Percentiles rank a stretch among this genome's conserved stretches.
Conservation (phyloP, 2,329 filamentous ascomycete genomes). For the Zasmidium cellare region DNA sequence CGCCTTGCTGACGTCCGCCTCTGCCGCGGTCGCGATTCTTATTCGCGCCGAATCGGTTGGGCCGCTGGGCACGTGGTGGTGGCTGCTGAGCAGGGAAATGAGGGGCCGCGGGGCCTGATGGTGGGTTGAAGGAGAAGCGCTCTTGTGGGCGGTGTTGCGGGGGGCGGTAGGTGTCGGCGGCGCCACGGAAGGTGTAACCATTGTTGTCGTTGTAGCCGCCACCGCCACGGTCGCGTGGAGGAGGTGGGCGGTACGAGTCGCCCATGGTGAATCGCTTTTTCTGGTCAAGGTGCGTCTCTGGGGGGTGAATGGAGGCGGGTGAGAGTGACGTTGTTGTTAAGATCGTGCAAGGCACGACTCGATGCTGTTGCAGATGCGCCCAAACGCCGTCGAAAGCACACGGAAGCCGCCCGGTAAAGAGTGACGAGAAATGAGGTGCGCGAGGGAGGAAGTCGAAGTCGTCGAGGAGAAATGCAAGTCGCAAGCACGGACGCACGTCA, state of each 20-base stretch:
- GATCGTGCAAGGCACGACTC: neutral
- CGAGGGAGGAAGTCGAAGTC: neutral
- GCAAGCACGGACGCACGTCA: neutral
- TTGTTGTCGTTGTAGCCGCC: conserved; percentile 4
- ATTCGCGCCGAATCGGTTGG: neutral
- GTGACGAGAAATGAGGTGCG: neutral
- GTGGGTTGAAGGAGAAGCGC: conserved; percentile 28
- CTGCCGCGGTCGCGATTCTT: conserved; percentile 2
- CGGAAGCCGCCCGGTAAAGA: neutral
- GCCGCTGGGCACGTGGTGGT: conserved; percentile 10
- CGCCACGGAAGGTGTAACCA: conserved; percentile 28
- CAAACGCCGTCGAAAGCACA: conserved; percentile 1
- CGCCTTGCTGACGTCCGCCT: conserved; percentile 1
- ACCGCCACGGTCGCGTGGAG: neutral
- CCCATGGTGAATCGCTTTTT: conserved; percentile 2
- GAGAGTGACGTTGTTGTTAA: neutral
- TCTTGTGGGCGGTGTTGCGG: conserved; percentile 9
- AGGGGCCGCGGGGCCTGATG: conserved; percentile 18
- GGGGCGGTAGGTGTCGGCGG: conserved; percentile 16
- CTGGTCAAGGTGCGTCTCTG: neutral
- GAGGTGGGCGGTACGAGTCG: conserved; percentile 13
- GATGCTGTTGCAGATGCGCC: neutral
- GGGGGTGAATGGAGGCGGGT: neutral
- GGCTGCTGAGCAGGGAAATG: conserved; percentile 23
- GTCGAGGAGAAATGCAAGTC: neutral